Evolutionary conservation across 2,329 filamentous ascomycete genomes (phyloP).

Genomic region (Aspergillus caelatus): DNA sequence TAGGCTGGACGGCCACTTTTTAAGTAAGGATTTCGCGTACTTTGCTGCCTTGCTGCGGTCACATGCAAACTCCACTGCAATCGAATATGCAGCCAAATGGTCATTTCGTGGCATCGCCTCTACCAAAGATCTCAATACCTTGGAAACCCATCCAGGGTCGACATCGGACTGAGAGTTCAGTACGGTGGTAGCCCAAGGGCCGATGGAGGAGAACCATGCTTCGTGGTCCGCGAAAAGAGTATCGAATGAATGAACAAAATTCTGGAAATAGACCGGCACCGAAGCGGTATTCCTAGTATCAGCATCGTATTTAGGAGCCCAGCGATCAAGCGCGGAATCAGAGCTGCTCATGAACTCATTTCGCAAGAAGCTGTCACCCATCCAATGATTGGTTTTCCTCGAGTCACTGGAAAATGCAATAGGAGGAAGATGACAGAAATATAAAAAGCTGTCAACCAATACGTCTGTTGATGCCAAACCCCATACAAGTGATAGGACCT

Average conservation of each 20-base stretch:
- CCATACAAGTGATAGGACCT: constrained; percentile 54
- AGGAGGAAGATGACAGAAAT: constrained; percentile 68
- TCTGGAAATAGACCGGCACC: constrained; percentile 38
- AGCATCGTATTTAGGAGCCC: constrained; percentile 24
- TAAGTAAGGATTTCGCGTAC: constrained; percentile 73
- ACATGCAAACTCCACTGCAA: constrained; percentile 67
- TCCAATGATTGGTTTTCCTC: constrained; percentile 41
- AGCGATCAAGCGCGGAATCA: constrained; percentile 26
- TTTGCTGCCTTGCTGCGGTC: constrained; percentile 64
- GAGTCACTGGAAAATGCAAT: constrained; percentile 32
- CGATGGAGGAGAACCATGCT: constrained; percentile 53
- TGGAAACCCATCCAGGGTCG: constrained; percentile 53
- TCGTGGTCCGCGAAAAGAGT: constrained; percentile 54
- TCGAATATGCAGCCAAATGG: constrained; percentile 66
- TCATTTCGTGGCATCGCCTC: constrained; percentile 47
- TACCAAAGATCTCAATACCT: constrained; percentile 62
- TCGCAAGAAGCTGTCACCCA: constrained; percentile 58
- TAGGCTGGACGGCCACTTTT: constrained; percentile 64
- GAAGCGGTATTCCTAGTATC: constrained; percentile 14
- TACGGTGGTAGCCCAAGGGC: constrained; percentile 32
- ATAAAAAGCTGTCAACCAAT: constrained; percentile 70
- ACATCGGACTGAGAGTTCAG: constrained; percentile 36
- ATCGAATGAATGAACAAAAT: constrained; percentile 51
- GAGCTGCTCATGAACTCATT: constrained; percentile 41
- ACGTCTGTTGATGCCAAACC: constrained; percentile 40